Percentiles rank a stretch among this genome's conserved stretches.
phyloP scores from a whole-genome alignment of 768 basidiomycete species.

The Auricularia cornea region DNA sequence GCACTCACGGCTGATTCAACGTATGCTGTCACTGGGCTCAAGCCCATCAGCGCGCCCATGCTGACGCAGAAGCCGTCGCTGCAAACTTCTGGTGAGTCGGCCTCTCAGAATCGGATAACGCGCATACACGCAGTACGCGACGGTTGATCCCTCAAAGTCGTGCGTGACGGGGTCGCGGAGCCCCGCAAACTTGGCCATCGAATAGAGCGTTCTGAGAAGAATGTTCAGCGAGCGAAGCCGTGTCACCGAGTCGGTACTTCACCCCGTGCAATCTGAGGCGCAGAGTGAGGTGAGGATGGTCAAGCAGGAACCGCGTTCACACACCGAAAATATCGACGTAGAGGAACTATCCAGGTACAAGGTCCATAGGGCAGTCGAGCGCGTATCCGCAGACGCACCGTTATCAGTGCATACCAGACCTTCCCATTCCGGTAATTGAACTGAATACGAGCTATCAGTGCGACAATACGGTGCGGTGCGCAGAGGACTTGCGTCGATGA shows the following conservation, averaged over 20 bases:
- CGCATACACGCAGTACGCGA: constrained; percentile 62
- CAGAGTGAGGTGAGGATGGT: too few relatives aligned
- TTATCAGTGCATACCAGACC: constrained; percentile 83
- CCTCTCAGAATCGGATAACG: too few relatives aligned
- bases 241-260: constrained; percentile 1
- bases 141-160: constrained; percentile 77
- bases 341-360: constrained; percentile 58
- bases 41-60: constrained; percentile 73
- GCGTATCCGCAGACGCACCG: constrained; percentile 18
- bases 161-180: constrained; percentile 75
- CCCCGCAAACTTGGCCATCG: constrained; percentile 89
- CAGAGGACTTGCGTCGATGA: constrained; percentile 46
- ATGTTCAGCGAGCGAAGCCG: constrained; percentile 16
- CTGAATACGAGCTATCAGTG: not conserved
- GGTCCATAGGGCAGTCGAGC: too few relatives aligned
- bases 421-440: constrained; percentile 40
- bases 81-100: too few relatives aligned
- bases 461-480: not conserved
- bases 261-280: constrained; percentile 39
- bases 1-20: constrained; percentile 53
- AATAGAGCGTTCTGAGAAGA: constrained; percentile 68
- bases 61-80: constrained; percentile 68
- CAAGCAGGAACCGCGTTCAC: too few relatives aligned
- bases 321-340: constrained; percentile 78
- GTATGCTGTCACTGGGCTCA: constrained; percentile 75